Evolutionary conservation across 163 green algal genomes (phyloP), one percentile per base, ranked within the genome.

Genomic region (Prototheca wickerhamii): DNA sequence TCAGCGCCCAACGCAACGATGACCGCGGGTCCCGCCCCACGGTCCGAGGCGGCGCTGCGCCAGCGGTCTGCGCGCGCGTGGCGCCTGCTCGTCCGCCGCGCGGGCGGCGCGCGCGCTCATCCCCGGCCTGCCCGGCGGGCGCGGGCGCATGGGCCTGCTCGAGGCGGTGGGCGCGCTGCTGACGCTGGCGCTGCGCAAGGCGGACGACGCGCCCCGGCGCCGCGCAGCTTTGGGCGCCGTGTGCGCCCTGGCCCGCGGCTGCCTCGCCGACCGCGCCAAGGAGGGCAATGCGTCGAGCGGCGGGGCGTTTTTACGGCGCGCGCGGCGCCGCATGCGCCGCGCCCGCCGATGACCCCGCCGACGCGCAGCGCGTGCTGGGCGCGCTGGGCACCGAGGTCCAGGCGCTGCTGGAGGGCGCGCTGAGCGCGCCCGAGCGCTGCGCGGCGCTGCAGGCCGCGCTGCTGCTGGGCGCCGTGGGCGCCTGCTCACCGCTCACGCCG

Each of bases 361-460:
- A 77, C 18, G 23, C 65, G 29, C 61, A 72, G 44, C 54, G 57
- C 18, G 63, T 80, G 31, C 44, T 81, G 63, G n/a, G 42, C n/a
- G 61, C 75, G 35, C 58, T 82, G 58, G 63, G 57, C 18, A 60
- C 53, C 2, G 76, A 77, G 68, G 59, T 81, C 43, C 43, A 50
- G 2, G 53, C 34, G 26, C 64, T 76, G 32, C 55, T 82, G 56
- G 74, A 82, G 33, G 67, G 64, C 8, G 51, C 53, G 32, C 55
- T 78, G 35, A 63, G 65, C 29, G 65, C 72, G 6, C 70, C 65
- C 23, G 67, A 84, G 70, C 70, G 79, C 51, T 80, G 64, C 35
- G 70, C 68, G 53, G 78, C 76, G 30, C 62, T 90, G 26, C 75
- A 90, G 64, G 85, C 62, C 44, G 69, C 81, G 30, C 71, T 88